Evolutionary conservation across 768 basidiomycete species (phyloP).

Genomic region (Leccinellum luteum): DNA sequence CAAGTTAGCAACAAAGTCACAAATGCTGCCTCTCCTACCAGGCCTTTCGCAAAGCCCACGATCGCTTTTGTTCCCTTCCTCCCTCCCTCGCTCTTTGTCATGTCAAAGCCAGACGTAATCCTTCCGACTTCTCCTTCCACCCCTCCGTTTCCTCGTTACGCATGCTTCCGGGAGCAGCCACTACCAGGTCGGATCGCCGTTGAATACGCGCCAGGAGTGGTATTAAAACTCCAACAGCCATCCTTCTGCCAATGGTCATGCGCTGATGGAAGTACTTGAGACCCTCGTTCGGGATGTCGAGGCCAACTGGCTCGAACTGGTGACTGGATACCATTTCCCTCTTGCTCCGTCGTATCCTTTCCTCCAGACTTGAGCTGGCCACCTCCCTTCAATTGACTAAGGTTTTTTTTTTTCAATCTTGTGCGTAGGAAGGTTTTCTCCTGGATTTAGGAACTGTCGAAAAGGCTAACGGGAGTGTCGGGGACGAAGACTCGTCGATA

Average conservation of each 20-base stretch:
- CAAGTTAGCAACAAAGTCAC: no score
- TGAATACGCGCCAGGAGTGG: constrained; percentile 2
- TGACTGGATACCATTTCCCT: not conserved
- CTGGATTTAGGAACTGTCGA: not conserved
- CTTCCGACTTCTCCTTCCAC: no score
- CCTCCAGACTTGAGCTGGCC: not conserved
- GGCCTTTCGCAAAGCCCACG: no score
- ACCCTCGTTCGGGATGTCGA: not conserved
- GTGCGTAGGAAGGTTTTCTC: not conserved
- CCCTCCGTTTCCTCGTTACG: no score
- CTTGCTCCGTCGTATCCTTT: not conserved
- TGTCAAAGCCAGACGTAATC: no score
- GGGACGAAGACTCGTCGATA: not conserved
- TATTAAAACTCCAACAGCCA: constrained; percentile 7
- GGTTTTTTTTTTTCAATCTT: not conserved
- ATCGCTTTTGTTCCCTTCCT: no score
- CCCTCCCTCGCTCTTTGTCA: no score
- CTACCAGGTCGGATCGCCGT: constrained; percentile 36
- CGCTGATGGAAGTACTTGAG: not conserved
- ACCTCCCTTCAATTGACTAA: not conserved
- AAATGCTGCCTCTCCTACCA: no score
- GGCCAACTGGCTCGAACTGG: not conserved
- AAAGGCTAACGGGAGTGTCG: not conserved
- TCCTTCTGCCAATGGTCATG: not conserved
- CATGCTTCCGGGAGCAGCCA: no score